Evolutionary conservation across 179 eudicot species (phyloP), one percentile per base, ranked within the genome.

Genomic region (Gypsophila paniculata): DNA sequence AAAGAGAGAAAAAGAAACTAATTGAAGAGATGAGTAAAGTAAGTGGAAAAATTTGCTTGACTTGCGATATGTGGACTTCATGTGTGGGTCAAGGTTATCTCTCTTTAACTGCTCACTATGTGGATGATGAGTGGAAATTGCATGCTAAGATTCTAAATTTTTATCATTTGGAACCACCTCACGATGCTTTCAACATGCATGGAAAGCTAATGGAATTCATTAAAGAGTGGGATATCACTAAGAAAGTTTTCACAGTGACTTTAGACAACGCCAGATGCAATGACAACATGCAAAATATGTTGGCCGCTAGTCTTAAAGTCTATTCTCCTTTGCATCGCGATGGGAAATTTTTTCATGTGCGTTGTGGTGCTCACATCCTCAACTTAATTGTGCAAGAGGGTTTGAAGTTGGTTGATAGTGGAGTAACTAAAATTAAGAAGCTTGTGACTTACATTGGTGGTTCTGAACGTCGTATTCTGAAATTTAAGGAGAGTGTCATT

Each of bases 311-410:
- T 53, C 57, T 65, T 57, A 44, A 39, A 8, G 25, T 68, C 19
- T 55, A 55, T 44, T 36, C 61, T 23, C 23, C 44, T 7, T 51
- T 61, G 22, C 58, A 57, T 5, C 48, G n/a, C 54, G 52, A 23
- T 66, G 77, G 66, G 26, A 54, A 61, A 44, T 58, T 19, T 12
- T 66, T 74, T 74, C 71, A 74, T 57, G 72, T 74, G 2, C 65
- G 72, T 46, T 67, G 72, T 74, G 65, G 64, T 21, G 77, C 48
- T 19, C 71, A 74, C 36, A 51, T 74, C 4, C 17, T 66, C 29
- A 74, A 59, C n/a, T n/a, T n/a, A n/a, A n/a, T n/a, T n/a, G 65
- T 48, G 10, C 15, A 26, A 17, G 21, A 39, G 44, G 42, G 23
- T 52, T 57, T 36, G 48, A 52, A 9, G 53, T 57, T n/a, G 44